These are phyloP conservation scores for Russula virescens DNA, from an alignment of 768 basidiomycete species.

Conservation along the genomic window DNA sequence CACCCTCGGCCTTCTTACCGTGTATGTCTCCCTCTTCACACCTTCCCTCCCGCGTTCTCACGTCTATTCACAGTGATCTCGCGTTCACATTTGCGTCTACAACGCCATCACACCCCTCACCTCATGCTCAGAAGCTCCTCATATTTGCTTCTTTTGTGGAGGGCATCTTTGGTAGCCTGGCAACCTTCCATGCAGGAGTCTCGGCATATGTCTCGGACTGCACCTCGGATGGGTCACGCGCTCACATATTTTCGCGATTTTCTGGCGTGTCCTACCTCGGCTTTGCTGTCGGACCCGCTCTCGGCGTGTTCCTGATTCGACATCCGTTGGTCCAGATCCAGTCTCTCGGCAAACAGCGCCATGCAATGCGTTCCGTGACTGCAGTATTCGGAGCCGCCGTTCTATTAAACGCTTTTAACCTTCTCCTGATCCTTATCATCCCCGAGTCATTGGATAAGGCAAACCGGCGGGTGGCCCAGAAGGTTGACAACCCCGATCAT, in stretches of 20 bases:
- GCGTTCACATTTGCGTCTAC: slow-evolving; percentile 73
- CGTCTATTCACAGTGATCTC: slow-evolving; percentile 51
- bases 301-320: slow-evolving; percentile 49
- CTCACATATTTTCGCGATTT: slow-evolving; percentile 52
- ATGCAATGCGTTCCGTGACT: slow-evolving; percentile 36
- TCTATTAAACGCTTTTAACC: slow-evolving; percentile 39
- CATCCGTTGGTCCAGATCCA: slow-evolving; percentile 36
- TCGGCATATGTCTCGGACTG: slow-evolving; percentile 70
- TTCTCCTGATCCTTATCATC: slow-evolving; percentile 54
- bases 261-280: slow-evolving; percentile 75
- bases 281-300: slow-evolving; percentile 70
- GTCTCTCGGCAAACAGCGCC: slow-evolving; percentile 16
- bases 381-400: slow-evolving; percentile 52
- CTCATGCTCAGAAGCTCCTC: slow-evolving; percentile 68
- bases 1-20: slow-evolving; percentile 62
- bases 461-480: slow-evolving; percentile 36
- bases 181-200: slow-evolving; percentile 55
- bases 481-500: slow-evolving; percentile 39
- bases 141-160: slow-evolving; percentile 75
- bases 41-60: slow-evolving; percentile 14
- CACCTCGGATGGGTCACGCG: slow-evolving; percentile 73
- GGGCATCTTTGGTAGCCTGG: slow-evolving; percentile 76
- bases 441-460: slow-evolving; percentile 41
- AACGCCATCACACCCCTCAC: slow-evolving; percentile 49
- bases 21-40: slow-evolving; percentile 49